phyloP scores from a whole-genome alignment of 208 protist species.

The Porcisia hertigi region DNA sequence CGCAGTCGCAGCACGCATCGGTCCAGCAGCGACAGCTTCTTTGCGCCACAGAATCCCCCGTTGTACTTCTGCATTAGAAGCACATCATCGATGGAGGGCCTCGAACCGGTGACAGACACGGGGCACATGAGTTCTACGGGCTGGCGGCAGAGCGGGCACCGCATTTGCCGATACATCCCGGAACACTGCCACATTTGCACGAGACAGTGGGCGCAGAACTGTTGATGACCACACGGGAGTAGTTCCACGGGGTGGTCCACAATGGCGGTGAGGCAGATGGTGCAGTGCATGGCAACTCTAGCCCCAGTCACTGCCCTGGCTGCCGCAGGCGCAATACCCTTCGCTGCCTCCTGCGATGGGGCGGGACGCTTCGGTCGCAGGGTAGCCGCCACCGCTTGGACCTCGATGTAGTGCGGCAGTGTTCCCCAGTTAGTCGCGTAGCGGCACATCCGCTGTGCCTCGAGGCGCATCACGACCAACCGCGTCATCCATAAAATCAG shows the following conservation, averaged over 20 bases:
- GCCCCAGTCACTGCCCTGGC: not conserved
- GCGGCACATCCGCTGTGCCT: constrained; percentile 11
- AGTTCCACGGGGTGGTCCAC: constrained; percentile 29
- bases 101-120: constrained; percentile 12
- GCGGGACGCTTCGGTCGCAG: constrained; percentile 3
- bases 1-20: constrained; percentile 35
- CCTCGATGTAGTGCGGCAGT: constrained; percentile 22
- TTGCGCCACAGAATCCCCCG: constrained; percentile 19
- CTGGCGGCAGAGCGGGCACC: constrained; percentile 39
- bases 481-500: constrained; percentile 29
- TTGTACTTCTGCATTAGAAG: constrained; percentile 36
- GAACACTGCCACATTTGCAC: constrained; percentile 35
- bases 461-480: not conserved
- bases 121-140: constrained; percentile 30
- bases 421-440: constrained; percentile 17
- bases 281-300: constrained; percentile 14
- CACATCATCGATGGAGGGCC: constrained; percentile 32
- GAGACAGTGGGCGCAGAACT: constrained; percentile 39
- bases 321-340: not conserved
- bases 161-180: constrained; percentile 25
- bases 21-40: constrained; percentile 23
- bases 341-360: not conserved
- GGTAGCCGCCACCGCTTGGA: constrained; percentile 4
- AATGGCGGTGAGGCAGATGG: constrained; percentile 27
- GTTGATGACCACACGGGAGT: constrained; percentile 37